Percentiles rank a stretch among this genome's conserved stretches.
phyloP scores from a whole-genome alignment of 371 early-diverging fungal genomes.

The Capillidium heterosporum region DNA sequence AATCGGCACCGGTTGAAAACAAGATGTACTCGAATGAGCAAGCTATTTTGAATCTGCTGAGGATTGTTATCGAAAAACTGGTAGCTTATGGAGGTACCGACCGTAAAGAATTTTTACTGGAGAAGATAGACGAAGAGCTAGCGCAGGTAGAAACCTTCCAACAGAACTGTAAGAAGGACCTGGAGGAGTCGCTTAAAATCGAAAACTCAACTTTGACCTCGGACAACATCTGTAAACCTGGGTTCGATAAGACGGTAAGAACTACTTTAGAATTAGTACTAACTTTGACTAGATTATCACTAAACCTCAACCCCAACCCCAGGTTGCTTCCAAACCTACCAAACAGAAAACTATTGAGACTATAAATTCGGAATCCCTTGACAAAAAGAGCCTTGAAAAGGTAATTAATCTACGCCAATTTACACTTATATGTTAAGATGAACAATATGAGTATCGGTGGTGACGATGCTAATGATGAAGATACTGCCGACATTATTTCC shows the following conservation, averaged over 20 bases:
- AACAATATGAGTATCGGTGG: conserved; percentile 3
- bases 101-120: not conserved
- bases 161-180: conserved; percentile 5
- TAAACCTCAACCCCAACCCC: not conserved
- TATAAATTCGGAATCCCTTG: conserved; percentile 5
- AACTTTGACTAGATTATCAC: not conserved
- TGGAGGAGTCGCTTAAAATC: conserved; percentile 7
- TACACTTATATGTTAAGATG: not conserved
- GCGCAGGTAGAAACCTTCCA: not conserved
- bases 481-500: conserved; percentile 37
- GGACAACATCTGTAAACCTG: conserved; percentile 9
- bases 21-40: conserved; percentile 1
- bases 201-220: conserved; percentile 9
- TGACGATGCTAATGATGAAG: conserved; percentile 21
- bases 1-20: not conserved
- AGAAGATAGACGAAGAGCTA: not conserved
- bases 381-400: not conserved
- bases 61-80: not conserved
- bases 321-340: not conserved
- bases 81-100: conserved; percentile 7
- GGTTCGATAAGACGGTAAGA: conserved; percentile 11
- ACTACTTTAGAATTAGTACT: not conserved
- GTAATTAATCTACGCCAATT: no score
- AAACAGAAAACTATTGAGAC: conserved; percentile 9
- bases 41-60: not conserved